Conservation (phyloP, 1,284 basidiomycete genomes). For the Fomitopsis schrenkii region DNA sequence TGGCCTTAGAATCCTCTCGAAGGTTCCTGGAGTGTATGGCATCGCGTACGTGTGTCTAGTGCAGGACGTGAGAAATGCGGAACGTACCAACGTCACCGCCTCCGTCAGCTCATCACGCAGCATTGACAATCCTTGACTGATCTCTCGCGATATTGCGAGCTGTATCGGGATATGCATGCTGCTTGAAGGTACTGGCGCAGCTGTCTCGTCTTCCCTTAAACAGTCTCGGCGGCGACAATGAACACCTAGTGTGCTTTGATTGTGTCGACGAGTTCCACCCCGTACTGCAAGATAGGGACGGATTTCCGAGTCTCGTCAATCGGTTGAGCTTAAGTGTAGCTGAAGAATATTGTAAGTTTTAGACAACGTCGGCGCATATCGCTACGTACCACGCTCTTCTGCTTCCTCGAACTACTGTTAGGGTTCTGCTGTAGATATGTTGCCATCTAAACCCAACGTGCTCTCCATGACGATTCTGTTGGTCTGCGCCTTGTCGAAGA, state of each 20-base stretch:
- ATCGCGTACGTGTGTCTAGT: too few relatives aligned
- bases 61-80: too few relatives aligned
- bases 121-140: too few relatives aligned
- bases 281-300: conserved; percentile 85
- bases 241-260: conserved; percentile 90
- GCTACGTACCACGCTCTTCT: conserved; percentile 75
- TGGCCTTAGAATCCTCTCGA: too few relatives aligned
- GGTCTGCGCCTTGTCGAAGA: conserved; percentile 96
- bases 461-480: conserved; percentile 94
- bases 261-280: conserved; percentile 84
- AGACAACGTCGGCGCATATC: neutral
- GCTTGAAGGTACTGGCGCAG: conserved; percentile 98
- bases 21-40: too few relatives aligned
- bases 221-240: conserved; percentile 91
- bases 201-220: conserved; percentile 98
- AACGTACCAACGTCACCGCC: too few relatives aligned
- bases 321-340: too few relatives aligned
- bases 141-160: too few relatives aligned
- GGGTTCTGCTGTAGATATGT: conserved; percentile 85
- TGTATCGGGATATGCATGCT: too few relatives aligned
- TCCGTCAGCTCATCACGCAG: too few relatives aligned
- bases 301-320: conserved; percentile 92
- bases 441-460: conserved; percentile 66
- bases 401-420: conserved; percentile 90
- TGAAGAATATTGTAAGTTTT: conserved; percentile 27